Percentiles rank a stretch among this genome's conserved stretches.
phyloP scores from a whole-genome alignment of 352 stramenopile genomes.

The Pythium sp. region DNA sequence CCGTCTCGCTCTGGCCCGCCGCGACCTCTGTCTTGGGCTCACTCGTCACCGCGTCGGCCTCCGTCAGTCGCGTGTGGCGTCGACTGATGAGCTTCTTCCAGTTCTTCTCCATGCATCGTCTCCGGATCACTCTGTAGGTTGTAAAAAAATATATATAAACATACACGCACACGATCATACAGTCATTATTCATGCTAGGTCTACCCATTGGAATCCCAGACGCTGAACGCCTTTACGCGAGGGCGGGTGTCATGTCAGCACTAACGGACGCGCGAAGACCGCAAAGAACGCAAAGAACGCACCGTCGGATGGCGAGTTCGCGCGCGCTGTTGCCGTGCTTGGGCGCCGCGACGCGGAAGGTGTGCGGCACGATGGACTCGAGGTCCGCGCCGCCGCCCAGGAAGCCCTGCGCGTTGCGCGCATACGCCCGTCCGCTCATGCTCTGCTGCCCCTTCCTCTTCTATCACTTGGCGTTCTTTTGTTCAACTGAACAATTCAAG shows the following conservation, averaged over 20 bases:
- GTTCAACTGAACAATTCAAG: no score
- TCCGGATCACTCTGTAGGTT: constrained; percentile 46
- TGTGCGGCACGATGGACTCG: constrained; percentile 56
- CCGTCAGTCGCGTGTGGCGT: constrained; percentile 30
- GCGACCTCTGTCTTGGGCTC: background rate
- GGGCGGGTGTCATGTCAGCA: background rate
- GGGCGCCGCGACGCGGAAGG: constrained; percentile 40
- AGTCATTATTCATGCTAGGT: no score
- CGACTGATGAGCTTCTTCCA: constrained; percentile 74
- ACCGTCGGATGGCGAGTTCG: constrained; percentile 56
- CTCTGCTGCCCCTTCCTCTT: background rate
- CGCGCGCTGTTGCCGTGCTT: constrained; percentile 24
- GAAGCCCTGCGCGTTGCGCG: constrained; percentile 44
- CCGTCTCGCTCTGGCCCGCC: background rate
- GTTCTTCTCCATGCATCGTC: constrained; percentile 76
- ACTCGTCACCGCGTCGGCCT: background rate
- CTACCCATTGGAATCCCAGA: no score
- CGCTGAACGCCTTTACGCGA: background rate
- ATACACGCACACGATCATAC: background rate
- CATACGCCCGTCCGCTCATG: constrained; percentile 77
- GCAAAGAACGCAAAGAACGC: constrained; percentile 1
- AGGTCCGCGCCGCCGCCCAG: constrained; percentile 53
- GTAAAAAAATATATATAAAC: constrained; percentile 12
- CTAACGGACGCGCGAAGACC: background rate
- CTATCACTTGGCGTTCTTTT: background rate